Conservation (phyloP, 805 yeast genomes). For the Cyberlindnera bimundalis region DNA sequence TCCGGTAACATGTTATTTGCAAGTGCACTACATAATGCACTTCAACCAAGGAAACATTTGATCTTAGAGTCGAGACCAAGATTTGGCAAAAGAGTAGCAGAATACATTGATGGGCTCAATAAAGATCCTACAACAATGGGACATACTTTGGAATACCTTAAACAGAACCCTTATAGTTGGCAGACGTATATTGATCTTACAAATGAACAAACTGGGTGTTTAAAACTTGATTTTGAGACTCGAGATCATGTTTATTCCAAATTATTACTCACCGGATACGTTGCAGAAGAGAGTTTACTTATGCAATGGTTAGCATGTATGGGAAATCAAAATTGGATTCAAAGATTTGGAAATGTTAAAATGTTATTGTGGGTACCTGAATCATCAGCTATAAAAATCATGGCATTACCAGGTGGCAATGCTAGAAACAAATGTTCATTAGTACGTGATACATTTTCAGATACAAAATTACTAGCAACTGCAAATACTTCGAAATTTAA, state of each 20-base stretch:
- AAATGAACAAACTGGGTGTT: conserved; percentile 37
- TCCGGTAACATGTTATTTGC: conserved; percentile 61
- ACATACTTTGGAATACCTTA: conserved; percentile 28
- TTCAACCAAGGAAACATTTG: conserved; percentile 62
- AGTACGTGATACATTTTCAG: conserved; percentile 61
- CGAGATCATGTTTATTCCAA: conserved; percentile 46
- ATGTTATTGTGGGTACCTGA: conserved; percentile 69
- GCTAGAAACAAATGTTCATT: conserved; percentile 61
- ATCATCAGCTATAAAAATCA: conserved; percentile 54
- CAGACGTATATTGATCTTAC: conserved; percentile 49
- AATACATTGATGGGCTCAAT: conserved; percentile 5
- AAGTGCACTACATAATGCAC: conserved; percentile 52
- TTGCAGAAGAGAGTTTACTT: conserved; percentile 62
- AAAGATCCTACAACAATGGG: not conserved
- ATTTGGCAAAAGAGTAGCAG: conserved; percentile 22
- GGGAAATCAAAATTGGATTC: conserved; percentile 70
- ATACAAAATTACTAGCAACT: conserved; percentile 53
- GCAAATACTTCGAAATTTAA: conserved; percentile 26
- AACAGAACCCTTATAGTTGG: conserved; percentile 68
- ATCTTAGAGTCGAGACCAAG: conserved; percentile 51
- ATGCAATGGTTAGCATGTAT: conserved; percentile 75
- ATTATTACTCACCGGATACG: conserved; percentile 56
- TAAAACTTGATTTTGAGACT: conserved; percentile 36
- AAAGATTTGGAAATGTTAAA: conserved; percentile 67
- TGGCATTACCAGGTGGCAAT: conserved; percentile 50